Evolutionary conservation across 2,329 filamentous ascomycete genomes (phyloP), one percentile per base, ranked within the genome.

Genomic region (Fusarium sp.): DNA sequence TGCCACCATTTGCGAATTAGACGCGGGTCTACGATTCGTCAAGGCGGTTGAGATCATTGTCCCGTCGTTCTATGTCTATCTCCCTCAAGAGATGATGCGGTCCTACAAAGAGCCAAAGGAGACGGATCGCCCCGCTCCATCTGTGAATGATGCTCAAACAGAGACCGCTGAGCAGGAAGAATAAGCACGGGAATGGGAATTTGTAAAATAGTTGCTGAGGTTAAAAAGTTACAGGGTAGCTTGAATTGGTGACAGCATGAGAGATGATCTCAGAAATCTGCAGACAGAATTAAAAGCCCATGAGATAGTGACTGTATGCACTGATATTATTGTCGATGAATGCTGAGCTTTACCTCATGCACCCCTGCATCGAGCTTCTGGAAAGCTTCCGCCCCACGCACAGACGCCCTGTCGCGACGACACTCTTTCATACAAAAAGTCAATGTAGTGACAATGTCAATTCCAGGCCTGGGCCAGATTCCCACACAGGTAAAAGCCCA

Each of bases 381-480:
- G 71, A 75, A 74, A 66, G 66, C 71, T 75, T 74, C 72, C 59
- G 71, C 68, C 70, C 70, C 71, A 71, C 70, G 66, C 69, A 55
- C 50, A 58, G 48, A 62, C 57, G 26, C 26, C 26, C 50, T 44
- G 44, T 62, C 50, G 51, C 67, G 49, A 67, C 54, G 52, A 54
- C 56, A 28, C 32, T 53, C 40, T 54, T 62, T 32, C 37, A 45
- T 53, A 54, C 51, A 51, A 65, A 58, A 70, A 70, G 67, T 76
- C 69, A 55, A 79, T 79, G 78, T 78, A 78, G 75, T 61, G 60
- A 70, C 50, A 71, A 92, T 92, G 90, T 92, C 90, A 72, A 90
- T 93, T 76, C 90, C 90, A 71, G 90, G 90, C 74, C 81, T 93
- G 78, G 90, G 90, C 72, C 88, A 92, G 75, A 87, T 90, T 54